A percentile compares a stretch with the other conserved stretches of the same genome.
These are phyloP conservation scores for Entonaema liquescens DNA, from an alignment of 495 filamentous ascomycete species.

Conservation along the genomic window DNA sequence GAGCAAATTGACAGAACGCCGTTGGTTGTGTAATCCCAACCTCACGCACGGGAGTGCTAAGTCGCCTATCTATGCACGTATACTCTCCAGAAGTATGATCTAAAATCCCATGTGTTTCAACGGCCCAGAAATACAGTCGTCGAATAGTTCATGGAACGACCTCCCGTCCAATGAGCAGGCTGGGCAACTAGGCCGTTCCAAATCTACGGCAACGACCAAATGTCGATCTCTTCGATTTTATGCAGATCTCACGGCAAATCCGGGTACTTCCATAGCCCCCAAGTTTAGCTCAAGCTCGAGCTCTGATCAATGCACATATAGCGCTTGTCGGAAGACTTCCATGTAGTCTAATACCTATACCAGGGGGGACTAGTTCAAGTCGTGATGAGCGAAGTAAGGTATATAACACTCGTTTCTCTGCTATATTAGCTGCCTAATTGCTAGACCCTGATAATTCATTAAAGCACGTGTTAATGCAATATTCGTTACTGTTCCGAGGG, in stretches of 20 bases:
- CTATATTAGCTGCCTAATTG: conserved; percentile 12
- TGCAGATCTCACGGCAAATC: conserved; percentile 40
- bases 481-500: conserved; percentile 23
- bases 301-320: conserved; percentile 23
- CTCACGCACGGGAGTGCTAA: conserved; percentile 20
- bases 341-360: not conserved
- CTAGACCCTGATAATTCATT: conserved; percentile 24
- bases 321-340: not conserved
- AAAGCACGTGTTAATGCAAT: conserved; percentile 16
- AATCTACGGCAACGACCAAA: conserved; percentile 19
- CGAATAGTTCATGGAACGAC: conserved; percentile 6
- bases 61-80: conserved; percentile 23
- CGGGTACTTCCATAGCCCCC: conserved; percentile 25
- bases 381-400: not conserved
- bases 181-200: conserved; percentile 11
- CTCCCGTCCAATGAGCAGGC: conserved; percentile 20
- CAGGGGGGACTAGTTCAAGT: not conserved
- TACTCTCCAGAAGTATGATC: conserved; percentile 16
- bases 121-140: conserved; percentile 12
- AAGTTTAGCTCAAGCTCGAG: conserved; percentile 10
- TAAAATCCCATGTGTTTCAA: conserved; percentile 25
- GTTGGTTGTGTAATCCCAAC: conserved; percentile 33
- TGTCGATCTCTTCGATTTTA: conserved; percentile 37
- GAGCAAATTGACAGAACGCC: conserved; percentile 32
- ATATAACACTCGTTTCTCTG: conserved; percentile 2